Evolutionary conservation across 495 filamentous ascomycete genomes (phyloP).

Genomic region (Lasiosphaeria hispida): DNA sequence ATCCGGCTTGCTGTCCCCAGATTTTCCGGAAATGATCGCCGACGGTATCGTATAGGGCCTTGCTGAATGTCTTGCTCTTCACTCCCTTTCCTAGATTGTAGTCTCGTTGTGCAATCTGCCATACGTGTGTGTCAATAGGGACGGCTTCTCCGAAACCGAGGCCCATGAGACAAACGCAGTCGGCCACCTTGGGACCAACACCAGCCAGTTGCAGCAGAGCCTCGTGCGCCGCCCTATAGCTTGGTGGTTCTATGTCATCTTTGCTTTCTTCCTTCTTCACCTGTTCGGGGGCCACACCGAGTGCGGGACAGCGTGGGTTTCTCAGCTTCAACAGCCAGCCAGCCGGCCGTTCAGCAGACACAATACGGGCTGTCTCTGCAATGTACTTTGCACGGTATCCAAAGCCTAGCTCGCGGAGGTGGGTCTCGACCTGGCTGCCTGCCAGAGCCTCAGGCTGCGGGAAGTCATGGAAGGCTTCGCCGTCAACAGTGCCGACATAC

Average conservation of each 20-base stretch:
- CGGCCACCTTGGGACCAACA: constrained; percentile 93
- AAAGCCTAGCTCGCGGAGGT: constrained; percentile 82
- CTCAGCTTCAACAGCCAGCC: constrained; percentile 65
- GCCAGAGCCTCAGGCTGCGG: constrained; percentile 71
- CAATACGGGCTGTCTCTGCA: constrained; percentile 73
- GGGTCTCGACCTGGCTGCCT: constrained; percentile 65
- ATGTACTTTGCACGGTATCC: constrained; percentile 95
- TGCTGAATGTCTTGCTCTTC: constrained; percentile 81
- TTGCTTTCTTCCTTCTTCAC: not conserved
- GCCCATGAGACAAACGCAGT: constrained; percentile 96
- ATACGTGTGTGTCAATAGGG: constrained; percentile 96
- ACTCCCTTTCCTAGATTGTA: constrained; percentile 81
- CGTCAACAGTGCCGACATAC: constrained; percentile 66
- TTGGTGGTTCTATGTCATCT: constrained; percentile 11
- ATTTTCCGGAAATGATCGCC: constrained; percentile 85
- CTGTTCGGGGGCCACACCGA: constrained; percentile 38
- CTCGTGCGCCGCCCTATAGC: constrained; percentile 78
- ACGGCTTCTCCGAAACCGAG: constrained; percentile 95
- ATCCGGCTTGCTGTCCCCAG: constrained; percentile 93
- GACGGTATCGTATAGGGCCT: constrained; percentile 83
- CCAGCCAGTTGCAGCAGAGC: constrained; percentile 74
- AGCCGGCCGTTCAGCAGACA: constrained; percentile 66
- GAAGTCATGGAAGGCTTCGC: constrained; percentile 80
- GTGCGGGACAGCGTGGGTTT: constrained; percentile 69
- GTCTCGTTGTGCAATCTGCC: constrained; percentile 95